These are phyloP conservation scores for Chrysosphaeria jannelii DNA, from an alignment of 2,329 filamentous ascomycete species.

Conservation along the genomic window DNA sequence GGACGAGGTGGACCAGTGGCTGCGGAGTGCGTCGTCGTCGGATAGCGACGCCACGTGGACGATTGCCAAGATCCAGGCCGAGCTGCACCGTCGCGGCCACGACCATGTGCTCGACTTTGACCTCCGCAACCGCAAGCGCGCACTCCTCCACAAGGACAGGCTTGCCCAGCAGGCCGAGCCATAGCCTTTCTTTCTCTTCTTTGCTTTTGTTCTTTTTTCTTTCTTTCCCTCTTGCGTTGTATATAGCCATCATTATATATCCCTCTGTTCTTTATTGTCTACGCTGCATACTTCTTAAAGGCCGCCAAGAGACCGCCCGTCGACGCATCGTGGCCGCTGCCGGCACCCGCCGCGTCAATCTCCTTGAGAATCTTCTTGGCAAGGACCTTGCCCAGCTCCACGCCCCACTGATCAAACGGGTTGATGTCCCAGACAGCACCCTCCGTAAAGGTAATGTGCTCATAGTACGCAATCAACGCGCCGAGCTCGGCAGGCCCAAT, in stretches of 20 bases:
- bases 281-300: slow-evolving; percentile 50
- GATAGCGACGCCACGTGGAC: slow-evolving; percentile 4
- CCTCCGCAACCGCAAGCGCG: slow-evolving; percentile 10
- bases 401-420: slow-evolving; percentile 98
- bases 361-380: slow-evolving; percentile 77
- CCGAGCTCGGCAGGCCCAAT: slow-evolving; percentile 87
- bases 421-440: slow-evolving; percentile 99
- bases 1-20: slow-evolving; percentile 9
- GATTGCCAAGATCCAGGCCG: slow-evolving; percentile 10
- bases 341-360: slow-evolving; percentile 48
- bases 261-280: too few species aligned
- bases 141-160: slow-evolving; percentile 7
- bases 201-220: too few species aligned
- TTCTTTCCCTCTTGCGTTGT: too few species aligned
- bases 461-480: slow-evolving; percentile 93
- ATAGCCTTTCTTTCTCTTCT: too few species aligned
- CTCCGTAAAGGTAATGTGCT: slow-evolving; percentile 94
- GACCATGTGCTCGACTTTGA: slow-evolving; percentile 11
- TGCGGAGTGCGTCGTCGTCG: slow-evolving; percentile 5
- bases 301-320: slow-evolving; percentile 72
- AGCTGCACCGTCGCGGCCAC: slow-evolving; percentile 9
- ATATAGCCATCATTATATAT: too few species aligned
- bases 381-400: slow-evolving; percentile 86
- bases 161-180: too few species aligned
- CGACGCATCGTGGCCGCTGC: slow-evolving; percentile 50